Base-by-base conservation (phyloP, 495 filamentous ascomycete genomes). In the Glutinoglossum americanum region DNA sequence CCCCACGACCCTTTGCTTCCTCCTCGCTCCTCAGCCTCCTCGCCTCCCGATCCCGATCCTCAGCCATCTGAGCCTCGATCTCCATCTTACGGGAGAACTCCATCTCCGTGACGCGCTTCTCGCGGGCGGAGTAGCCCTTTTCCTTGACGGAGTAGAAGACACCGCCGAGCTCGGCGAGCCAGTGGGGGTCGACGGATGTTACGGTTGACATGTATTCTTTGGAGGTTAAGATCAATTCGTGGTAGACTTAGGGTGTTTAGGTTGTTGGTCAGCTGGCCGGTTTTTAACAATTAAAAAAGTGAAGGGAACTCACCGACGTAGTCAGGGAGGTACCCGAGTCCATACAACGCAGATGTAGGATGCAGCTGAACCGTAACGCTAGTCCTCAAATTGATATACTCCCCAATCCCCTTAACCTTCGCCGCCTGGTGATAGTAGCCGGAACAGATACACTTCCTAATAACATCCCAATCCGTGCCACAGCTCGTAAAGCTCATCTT, bases 141-240 rank as follows among this genome's bases (percentile, higher is more conserved):
- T 97, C 90, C 70, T 95, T 96, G 66, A 97, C 80, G 13, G 84
- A 89, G 71, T 97, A 99, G 70, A 97, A 99, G 26, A 99, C 93
- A n/a, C 89, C 93, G 23, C 93, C 93, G 23, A 99, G 77, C 64
- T 99, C 92, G 17, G 93, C 93, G 62, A 99, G 80, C 93, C 93
- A 99, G 73, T 94, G 87, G 53, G 93, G 90, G 68, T 99, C 93
- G 3, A 99, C 92, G 0, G 88, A 79, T 6, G 93, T 99, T 30
- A 99, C 93, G 1, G 86, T 94, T 3, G 84, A 90, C 90, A 99
- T 97, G 73, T 97, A 99, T 70, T 97, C 93, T 66, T 94, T 96
- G 55, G 81, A 85, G 0, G 93, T 99, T 49, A 97, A 78, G 62
- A 96, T 96, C 62, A 99, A 78, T 69, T 99, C 93, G 71, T 99